Percentiles rank a stretch among this genome's conserved stretches.
phyloP scores from a whole-genome alignment of 495 filamentous ascomycete species.

The Aspergillus hancockii region DNA sequence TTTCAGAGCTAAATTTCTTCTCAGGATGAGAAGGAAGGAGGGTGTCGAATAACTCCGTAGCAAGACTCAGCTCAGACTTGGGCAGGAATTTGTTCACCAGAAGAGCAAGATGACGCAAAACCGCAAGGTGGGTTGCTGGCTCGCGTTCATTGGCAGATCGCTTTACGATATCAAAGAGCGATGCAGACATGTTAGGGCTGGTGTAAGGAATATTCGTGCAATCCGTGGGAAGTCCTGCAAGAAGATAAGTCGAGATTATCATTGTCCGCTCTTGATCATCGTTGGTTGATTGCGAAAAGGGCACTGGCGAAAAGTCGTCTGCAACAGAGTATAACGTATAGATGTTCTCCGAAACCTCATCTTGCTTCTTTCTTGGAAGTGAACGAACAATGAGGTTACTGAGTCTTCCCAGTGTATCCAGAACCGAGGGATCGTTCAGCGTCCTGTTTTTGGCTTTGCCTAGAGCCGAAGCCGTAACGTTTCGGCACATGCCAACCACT shows the following conservation, averaged over 20 bases:
- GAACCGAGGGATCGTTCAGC: constrained; percentile 53
- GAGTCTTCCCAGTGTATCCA: constrained; percentile 66
- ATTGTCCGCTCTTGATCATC: constrained; percentile 49
- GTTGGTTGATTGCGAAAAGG: constrained; percentile 35
- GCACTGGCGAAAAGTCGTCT: constrained; percentile 39
- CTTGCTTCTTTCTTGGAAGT: constrained; percentile 54
- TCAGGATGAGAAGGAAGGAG: constrained; percentile 32
- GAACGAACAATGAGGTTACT: constrained; percentile 61
- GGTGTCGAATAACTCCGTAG: constrained; percentile 32
- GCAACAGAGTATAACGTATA: constrained; percentile 56
- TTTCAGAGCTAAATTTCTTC: constrained; percentile 25
- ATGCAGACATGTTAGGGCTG: constrained; percentile 29
- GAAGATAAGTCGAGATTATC: constrained; percentile 61
- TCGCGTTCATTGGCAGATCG: constrained; percentile 35
- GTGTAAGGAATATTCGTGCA: constrained; percentile 35
- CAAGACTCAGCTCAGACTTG: constrained; percentile 42
- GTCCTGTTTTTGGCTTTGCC: constrained; percentile 42
- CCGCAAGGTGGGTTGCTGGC: constrained; percentile 48
- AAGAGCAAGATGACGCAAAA: constrained; percentile 63
- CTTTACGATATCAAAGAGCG: constrained; percentile 44
- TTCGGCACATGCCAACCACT: constrained; percentile 51
- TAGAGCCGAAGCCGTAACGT: constrained; percentile 43
- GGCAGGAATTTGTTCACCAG: constrained; percentile 66
- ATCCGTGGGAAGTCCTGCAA: constrained; percentile 57
- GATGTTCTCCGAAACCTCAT: constrained; percentile 52